These are phyloP conservation scores for Jaapia argillacea DNA, from an alignment of 768 basidiomycete genomes.

Conservation along the genomic window DNA sequence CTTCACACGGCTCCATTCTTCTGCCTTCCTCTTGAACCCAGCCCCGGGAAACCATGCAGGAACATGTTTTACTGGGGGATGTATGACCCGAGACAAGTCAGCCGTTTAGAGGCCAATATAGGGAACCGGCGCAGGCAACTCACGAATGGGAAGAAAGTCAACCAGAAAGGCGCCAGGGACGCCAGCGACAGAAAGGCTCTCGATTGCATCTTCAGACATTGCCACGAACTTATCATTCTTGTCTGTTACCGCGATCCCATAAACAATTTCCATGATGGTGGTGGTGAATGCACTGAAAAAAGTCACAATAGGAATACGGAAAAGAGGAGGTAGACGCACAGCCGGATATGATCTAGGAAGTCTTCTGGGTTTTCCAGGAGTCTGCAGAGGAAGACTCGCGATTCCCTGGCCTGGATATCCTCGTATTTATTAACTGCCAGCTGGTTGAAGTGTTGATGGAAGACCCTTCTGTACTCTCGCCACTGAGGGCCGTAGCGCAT, in stretches of 20 bases:
- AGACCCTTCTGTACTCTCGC: constrained; percentile 14
- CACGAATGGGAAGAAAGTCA: neutral
- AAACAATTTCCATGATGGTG: neutral
- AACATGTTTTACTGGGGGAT: constrained; percentile 7
- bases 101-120: no score
- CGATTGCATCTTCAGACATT: constrained; percentile 3
- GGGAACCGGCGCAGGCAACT: neutral
- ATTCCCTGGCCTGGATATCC: constrained; percentile 1
- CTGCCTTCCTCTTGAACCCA: constrained; percentile 5
- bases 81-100: neutral
- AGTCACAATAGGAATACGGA: neutral
- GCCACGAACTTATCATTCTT: constrained; percentile 3
- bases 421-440: constrained; percentile 1
- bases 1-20: neutral
- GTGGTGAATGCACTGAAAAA: neutral
- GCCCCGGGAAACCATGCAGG: constrained; percentile 10
- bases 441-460: constrained; percentile 15
- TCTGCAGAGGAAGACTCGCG: neutral
- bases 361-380: constrained; percentile 2
- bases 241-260: neutral
- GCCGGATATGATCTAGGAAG: constrained; percentile 1
- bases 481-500: constrained; percentile 16
- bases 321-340: neutral
- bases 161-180: neutral
- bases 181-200: neutral